Percentiles rank a stretch among this genome's conserved stretches.
These are phyloP conservation scores for Karstenula rhodostoma DNA, from an alignment of 2,329 filamentous ascomycete genomes.

Conservation along the genomic window DNA sequence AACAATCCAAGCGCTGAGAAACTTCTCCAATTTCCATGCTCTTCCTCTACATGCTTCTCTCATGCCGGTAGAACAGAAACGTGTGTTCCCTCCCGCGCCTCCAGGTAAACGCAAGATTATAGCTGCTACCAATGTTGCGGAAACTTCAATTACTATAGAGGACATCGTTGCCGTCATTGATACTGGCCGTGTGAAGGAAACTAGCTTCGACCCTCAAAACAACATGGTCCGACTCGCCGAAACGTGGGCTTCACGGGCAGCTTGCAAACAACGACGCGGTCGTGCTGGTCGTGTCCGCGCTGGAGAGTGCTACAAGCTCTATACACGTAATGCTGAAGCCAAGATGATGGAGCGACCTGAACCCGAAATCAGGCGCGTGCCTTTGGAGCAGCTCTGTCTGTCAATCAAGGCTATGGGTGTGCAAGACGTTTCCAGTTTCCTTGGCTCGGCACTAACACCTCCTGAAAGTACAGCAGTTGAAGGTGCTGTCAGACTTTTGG, in stretches of 20 bases:
- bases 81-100: slow-evolving; percentile 81
- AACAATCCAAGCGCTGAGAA: slow-evolving; percentile 72
- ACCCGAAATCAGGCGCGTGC: slow-evolving; percentile 91
- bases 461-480: slow-evolving; percentile 86
- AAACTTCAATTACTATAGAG: slow-evolving; percentile 98
- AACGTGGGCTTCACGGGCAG: slow-evolving; percentile 92
- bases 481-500: slow-evolving; percentile 79
- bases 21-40: slow-evolving; percentile 74
- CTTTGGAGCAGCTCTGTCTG: slow-evolving; percentile 91
- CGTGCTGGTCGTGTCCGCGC: slow-evolving; percentile 92
- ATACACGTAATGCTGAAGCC: slow-evolving; percentile 81
- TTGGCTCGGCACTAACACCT: slow-evolving; percentile 86
- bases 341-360: slow-evolving; percentile 90
- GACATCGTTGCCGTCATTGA: slow-evolving; percentile 97
- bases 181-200: slow-evolving; percentile 94
- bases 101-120: slow-evolving; percentile 88
- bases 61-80: slow-evolving; percentile 84
- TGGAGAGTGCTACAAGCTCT: slow-evolving; percentile 94
- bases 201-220: slow-evolving; percentile 87
- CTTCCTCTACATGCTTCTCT: slow-evolving; percentile 92
- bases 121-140: slow-evolving; percentile 94
- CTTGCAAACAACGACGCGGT: slow-evolving; percentile 92
- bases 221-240: slow-evolving; percentile 96
- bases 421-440: slow-evolving; percentile 79
- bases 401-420: slow-evolving; percentile 96